Evolutionary conservation across 345 rosid species (phyloP).

Genomic region (Boechera stricta): DNA sequence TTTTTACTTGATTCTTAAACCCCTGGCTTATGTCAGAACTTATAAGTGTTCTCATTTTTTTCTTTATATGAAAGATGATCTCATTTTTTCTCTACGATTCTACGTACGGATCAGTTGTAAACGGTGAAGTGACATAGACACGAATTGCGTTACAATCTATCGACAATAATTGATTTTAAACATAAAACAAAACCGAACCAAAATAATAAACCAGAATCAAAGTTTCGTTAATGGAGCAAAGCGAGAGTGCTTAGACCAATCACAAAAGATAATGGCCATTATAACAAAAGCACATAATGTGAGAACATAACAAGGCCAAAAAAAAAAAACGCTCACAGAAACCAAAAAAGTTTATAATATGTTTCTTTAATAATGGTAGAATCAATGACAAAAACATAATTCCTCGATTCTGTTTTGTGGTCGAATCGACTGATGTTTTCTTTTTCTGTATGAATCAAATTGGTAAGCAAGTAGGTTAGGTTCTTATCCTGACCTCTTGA

Average conservation of each 20-base stretch:
- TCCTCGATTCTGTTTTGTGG: not conserved
- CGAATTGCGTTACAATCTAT: not conserved
- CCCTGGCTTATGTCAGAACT: not conserved
- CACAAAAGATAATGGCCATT: slow-evolving; percentile 11
- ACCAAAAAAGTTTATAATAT: slow-evolving; percentile 16
- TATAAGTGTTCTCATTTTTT: not conserved
- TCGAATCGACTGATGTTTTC: no score
- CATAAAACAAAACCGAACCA: not conserved
- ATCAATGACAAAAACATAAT: slow-evolving; percentile 21
- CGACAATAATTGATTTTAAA: not conserved
- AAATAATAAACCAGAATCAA: not conserved
- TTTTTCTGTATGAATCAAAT: not conserved
- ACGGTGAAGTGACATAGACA: not conserved
- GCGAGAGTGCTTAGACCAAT: slow-evolving; percentile 4
- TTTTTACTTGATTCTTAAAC: not conserved
- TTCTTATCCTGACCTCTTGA: slow-evolving; percentile 62
- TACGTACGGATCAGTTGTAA: not conserved
- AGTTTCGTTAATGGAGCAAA: not conserved
- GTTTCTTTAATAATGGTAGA: slow-evolving; percentile 20
- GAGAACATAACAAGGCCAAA: slow-evolving; percentile 6
- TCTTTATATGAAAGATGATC: slow-evolving; percentile 1
- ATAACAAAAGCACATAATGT: not conserved
- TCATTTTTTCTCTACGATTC: no score
- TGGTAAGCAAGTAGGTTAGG: slow-evolving; percentile 12
- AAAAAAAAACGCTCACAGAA: not conserved